A percentile compares a stretch with the other conserved stretches of the same genome.
Conservation (phyloP, 2,329 filamentous ascomycete species). For the Talaromyces atroroseus region DNA sequence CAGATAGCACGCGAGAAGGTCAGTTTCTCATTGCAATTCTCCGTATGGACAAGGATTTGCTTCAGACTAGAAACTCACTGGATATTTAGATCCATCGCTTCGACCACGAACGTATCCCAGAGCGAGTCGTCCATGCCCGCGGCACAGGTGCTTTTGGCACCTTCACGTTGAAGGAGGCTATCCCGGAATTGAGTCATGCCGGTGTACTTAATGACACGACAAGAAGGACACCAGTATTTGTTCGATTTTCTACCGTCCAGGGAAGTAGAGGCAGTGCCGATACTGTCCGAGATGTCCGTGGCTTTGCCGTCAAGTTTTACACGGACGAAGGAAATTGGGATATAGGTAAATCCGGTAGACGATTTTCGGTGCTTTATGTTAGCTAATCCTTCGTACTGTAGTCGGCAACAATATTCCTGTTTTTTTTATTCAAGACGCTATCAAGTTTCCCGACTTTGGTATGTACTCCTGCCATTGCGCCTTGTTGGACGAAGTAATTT, state of each 20-base stretch:
- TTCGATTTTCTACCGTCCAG: conserved; percentile 73
- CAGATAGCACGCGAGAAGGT: conserved; percentile 69
- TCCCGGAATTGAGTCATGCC: conserved; percentile 58
- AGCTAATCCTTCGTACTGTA: background rate
- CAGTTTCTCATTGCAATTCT: conserved; percentile 3
- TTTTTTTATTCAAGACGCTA: conserved; percentile 70
- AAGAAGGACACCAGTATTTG: conserved; percentile 59
- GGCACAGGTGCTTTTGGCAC: conserved; percentile 61
- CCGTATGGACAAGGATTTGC: background rate
- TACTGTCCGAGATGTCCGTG: conserved; percentile 75
- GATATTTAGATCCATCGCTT: conserved; percentile 53
- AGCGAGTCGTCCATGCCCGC: conserved; percentile 63
- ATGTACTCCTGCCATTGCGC: background rate
- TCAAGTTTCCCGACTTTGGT: conserved; percentile 66
- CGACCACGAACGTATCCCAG: conserved; percentile 67
- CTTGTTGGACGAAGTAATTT: background rate
- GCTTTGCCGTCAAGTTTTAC: conserved; percentile 74
- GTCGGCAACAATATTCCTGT: conserved; percentile 71
- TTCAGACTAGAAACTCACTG: background rate
- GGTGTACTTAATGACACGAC: conserved; percentile 63
- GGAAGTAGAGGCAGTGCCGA: conserved; percentile 72
- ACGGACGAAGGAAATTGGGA: conserved; percentile 75
- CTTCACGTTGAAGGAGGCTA: conserved; percentile 61
- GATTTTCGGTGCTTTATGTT: background rate
- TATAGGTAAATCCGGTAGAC: conserved; percentile 27